phyloP scores from a whole-genome alignment of 306 rosid genomes.

The Trichosanthes truncata region DNA sequence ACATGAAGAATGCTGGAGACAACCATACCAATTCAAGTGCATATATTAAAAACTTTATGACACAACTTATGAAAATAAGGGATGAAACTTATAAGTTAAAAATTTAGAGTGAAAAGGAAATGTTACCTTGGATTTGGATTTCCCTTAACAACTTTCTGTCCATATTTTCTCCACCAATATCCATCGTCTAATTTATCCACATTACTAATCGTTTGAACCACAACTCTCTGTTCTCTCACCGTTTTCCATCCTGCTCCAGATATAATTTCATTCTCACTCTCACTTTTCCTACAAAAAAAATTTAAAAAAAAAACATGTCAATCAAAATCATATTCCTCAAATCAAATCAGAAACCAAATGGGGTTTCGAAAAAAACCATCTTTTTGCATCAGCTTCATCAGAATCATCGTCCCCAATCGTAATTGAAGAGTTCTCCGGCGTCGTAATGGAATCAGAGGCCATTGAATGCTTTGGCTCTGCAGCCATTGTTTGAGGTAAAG shows the following conservation, averaged over 20 bases:
- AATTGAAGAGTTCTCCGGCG: slow-evolving; percentile 70
- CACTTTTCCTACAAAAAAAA: slow-evolving; percentile 59
- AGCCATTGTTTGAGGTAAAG: slow-evolving; percentile 13
- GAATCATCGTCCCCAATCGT: slow-evolving; percentile 67
- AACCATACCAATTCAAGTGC: too few relatives aligned
- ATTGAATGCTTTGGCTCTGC: slow-evolving; percentile 35
- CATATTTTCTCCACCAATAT: slow-evolving; percentile 65
- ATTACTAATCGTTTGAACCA: slow-evolving; percentile 55
- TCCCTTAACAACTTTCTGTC: slow-evolving; percentile 45
- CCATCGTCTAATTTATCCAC: slow-evolving; percentile 61
- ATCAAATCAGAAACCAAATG: background rate
- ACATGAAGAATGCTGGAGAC: too few relatives aligned
- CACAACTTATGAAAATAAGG: too few relatives aligned
- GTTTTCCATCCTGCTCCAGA: slow-evolving; percentile 61
- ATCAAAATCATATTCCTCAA: background rate
- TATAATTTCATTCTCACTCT: slow-evolving; percentile 59
- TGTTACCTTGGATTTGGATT: slow-evolving; percentile 43
- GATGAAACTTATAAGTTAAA: too few relatives aligned
- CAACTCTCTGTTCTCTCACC: slow-evolving; percentile 83
- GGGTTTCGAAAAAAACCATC: slow-evolving; percentile 37
- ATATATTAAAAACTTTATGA: too few relatives aligned
- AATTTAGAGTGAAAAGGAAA: too few relatives aligned
- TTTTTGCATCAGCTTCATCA: slow-evolving; percentile 58
- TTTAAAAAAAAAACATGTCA: background rate
- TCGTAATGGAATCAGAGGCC: slow-evolving; percentile 39